Conservation (phyloP, 208 protist genomes). For the Wallacemonas collosoma region DNA sequence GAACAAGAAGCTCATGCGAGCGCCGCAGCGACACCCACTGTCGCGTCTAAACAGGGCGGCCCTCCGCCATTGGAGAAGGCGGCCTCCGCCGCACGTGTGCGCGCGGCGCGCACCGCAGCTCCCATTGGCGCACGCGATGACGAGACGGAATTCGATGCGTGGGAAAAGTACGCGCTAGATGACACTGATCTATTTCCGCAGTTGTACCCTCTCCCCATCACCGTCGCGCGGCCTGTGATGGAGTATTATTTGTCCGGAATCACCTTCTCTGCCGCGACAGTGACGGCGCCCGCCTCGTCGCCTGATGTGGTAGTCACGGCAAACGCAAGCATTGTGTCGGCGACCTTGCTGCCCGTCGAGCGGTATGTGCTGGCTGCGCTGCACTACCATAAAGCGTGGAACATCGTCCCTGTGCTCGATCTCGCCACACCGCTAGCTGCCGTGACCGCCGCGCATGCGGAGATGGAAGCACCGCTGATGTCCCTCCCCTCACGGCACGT, state of each 20-base stretch:
- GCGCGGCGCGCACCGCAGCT: no score
- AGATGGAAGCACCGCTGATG: slow-evolving; percentile 38
- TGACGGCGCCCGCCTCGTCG: no score
- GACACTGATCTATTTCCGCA: neutral
- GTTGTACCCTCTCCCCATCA: slow-evolving; percentile 1
- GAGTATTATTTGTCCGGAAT: slow-evolving; percentile 3
- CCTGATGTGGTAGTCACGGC: no score
- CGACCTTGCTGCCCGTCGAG: slow-evolving; percentile 20
- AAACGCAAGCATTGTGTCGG: neutral
- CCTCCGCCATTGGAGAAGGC: no score
- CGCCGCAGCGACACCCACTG: neutral
- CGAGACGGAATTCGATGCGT: neutral
- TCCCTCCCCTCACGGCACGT: neutral
- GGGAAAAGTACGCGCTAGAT: slow-evolving; percentile 25
- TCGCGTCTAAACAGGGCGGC: no score
- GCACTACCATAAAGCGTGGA: slow-evolving; percentile 30
- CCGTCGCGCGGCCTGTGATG: slow-evolving; percentile 24
- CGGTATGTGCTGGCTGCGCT: slow-evolving; percentile 26
- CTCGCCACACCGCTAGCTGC: slow-evolving; percentile 29
- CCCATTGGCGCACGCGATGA: neutral
- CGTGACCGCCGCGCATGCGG: slow-evolving; percentile 43
- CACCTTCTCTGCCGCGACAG: no score
- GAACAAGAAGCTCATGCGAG: neutral
- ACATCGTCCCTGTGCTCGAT: slow-evolving; percentile 48
- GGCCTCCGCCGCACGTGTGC: no score